phyloP scores from a whole-genome alignment of 1,139 yeast species.

The Debaryomyces nepalensis region DNA sequence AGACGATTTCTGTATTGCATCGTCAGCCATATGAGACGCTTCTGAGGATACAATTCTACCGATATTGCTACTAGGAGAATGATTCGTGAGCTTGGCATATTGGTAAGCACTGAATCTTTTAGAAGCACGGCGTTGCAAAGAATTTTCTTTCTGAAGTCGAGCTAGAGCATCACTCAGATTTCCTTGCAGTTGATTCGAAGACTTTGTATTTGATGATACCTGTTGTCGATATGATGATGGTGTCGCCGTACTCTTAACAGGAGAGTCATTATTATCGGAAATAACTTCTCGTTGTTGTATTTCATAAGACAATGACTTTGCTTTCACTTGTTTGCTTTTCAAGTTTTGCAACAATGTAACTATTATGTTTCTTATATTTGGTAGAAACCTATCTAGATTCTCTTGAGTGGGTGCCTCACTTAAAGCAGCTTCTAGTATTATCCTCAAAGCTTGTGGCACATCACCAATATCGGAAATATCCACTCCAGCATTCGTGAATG shows the following conservation, averaged over 20 bases:
- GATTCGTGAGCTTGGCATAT: conserved; percentile 74
- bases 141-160: conserved; percentile 79
- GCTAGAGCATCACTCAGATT: conserved; percentile 58
- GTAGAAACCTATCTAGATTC: conserved; percentile 78
- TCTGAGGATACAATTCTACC: conserved; percentile 19
- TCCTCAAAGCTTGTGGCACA: conserved; percentile 54
- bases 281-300: conserved; percentile 14
- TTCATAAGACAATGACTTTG: conserved; percentile 42
- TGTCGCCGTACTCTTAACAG: neutral
- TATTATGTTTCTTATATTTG: conserved; percentile 84
- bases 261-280: neutral
- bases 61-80: conserved; percentile 32
- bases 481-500: conserved; percentile 44
- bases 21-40: neutral
- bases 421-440: conserved; percentile 82
- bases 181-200: conserved; percentile 4
- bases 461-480: conserved; percentile 49
- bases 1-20: neutral
- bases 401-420: conserved; percentile 87
- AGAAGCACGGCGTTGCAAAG: conserved; percentile 88
- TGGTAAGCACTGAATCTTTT: conserved; percentile 92
- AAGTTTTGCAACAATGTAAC: conserved; percentile 79
- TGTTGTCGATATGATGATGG: conserved; percentile 4
- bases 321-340: conserved; percentile 73
- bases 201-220: neutral